Evolutionary conservation across 768 basidiomycete genomes (phyloP), one percentile per base, ranked within the genome.

Genomic region (Boletus patriciae): DNA sequence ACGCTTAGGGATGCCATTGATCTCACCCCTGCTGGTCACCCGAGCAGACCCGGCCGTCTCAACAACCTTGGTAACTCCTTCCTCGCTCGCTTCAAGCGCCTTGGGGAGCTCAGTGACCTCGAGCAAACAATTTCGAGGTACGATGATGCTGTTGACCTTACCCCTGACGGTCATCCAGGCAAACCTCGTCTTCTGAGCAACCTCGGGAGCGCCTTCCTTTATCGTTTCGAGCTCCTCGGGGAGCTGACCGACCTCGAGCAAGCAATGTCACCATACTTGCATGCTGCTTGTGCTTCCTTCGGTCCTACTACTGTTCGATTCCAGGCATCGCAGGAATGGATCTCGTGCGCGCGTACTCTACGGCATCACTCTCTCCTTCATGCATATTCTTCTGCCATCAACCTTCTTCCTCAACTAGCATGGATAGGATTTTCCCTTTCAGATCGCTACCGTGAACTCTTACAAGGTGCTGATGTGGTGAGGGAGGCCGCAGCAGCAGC

Each of bases 401-500:
- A 41, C 41, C 62, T 69, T 29, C 57, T 68, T 7, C 67, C 67
- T 34, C 46, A 58, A 27, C 34, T 58, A 6, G 57, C 57, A 13
- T 58, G 53, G 57, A 38, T 55, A 12, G 67, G 62, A 9, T 48
- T 61, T 10, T 50, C 65, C 37, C 37, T 68, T n/a, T 23, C 29
- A 23, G 25, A 52, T 34, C 67, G 67, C 23, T 61, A 62, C 16
- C 58, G 55, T 29, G 50, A 54, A 19, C 55, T 68, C 37, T 10
- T 19, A 18, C 31, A 16, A 53, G 37, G 52, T n/a, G 58, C 52
- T 37, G 62, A 43, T 47, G 40, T 68, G 16, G 66, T 59, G 2
- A 51, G 65, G 16, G 66, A 65, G 6, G 66, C 66, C 5, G 66
- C 66, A 7, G 66, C 66, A 18, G 55, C 59, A 19, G 62, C 67